These are phyloP conservation scores for Piloderma croceum DNA, from an alignment of 768 basidiomycete genomes.

Conservation along the genomic window DNA sequence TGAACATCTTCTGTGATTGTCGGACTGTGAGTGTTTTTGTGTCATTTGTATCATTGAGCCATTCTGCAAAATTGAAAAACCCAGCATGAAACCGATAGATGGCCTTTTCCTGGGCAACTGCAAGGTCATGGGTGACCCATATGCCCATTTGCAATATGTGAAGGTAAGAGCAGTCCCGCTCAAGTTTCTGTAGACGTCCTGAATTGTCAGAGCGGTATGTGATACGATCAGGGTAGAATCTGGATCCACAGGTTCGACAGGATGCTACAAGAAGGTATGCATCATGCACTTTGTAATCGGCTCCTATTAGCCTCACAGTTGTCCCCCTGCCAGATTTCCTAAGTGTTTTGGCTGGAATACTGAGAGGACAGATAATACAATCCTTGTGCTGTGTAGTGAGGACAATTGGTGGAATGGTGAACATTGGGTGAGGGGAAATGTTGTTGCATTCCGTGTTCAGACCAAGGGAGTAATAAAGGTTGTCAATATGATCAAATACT, in stretches of 20 bases:
- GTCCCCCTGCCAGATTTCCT: too few relatives aligned
- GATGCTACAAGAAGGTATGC: too few relatives aligned
- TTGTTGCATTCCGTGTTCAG: too few relatives aligned
- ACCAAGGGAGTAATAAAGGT: too few relatives aligned
- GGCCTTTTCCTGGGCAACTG: conserved; percentile 20
- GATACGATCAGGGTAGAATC: conserved; percentile 19
- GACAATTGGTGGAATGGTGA: too few relatives aligned
- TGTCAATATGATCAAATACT: too few relatives aligned
- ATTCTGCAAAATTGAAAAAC: conserved; percentile 25
- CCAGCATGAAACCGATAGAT: conserved; percentile 20
- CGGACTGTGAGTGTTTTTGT: conserved; percentile 10
- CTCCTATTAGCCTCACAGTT: too few relatives aligned
- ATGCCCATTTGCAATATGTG: conserved; percentile 23
- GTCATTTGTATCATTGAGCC: conserved; percentile 17
- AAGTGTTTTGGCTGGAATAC: too few relatives aligned
- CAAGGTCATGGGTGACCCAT: conserved; percentile 22
- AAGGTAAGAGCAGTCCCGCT: conserved; percentile 15
- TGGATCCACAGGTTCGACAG: conserved; percentile 10
- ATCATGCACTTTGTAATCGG: too few relatives aligned
- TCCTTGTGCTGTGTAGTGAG: too few relatives aligned
- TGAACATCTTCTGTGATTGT: conserved; percentile 23
- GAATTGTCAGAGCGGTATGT: conserved; percentile 1
- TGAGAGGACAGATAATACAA: too few relatives aligned
- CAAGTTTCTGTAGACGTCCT: conserved; percentile 6
- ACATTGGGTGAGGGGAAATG: too few relatives aligned